Evolutionary conservation across 805 yeast species (phyloP).

Genomic region (Ogataea henricii): DNA sequence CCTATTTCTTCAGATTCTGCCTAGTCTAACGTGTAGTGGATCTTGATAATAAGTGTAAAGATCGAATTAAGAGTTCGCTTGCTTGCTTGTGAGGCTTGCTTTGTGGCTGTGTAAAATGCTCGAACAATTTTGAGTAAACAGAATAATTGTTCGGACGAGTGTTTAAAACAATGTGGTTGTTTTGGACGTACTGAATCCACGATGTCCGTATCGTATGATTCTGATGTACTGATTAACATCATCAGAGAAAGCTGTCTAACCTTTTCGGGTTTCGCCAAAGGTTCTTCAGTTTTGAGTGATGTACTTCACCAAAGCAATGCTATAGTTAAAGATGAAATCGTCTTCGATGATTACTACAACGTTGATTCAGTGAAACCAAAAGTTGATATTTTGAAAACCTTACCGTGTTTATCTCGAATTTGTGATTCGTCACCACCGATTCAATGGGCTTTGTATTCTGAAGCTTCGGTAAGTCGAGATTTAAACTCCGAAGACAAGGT

Average conservation of each 20-base stretch:
- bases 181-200: too few relatives aligned
- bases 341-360: not conserved
- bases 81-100: too few relatives aligned
- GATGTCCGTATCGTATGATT: slow-evolving; percentile 43
- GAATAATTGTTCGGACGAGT: too few relatives aligned
- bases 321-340: not conserved
- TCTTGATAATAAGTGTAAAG: too few relatives aligned
- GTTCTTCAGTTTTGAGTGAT: not conserved
- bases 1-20: too few relatives aligned
- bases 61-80: too few relatives aligned
- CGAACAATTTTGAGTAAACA: too few relatives aligned
- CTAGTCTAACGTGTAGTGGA: too few relatives aligned
- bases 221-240: slow-evolving; percentile 31
- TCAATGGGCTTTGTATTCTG: not conserved
- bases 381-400: not conserved
- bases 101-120: too few relatives aligned
- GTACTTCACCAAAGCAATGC: not conserved
- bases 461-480: not conserved
- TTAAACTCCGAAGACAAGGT: not conserved
- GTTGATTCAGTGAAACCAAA: not conserved
- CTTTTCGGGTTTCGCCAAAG: not conserved
- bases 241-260: slow-evolving; percentile 16
- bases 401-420: not conserved
- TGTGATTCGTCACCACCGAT: not conserved
- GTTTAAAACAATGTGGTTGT: too few relatives aligned